A percentile compares a stretch with the other conserved stretches of the same genome.
Evolutionary conservation across 2,329 filamentous ascomycete species (phyloP).

Genomic region (Leptographium radiaticola): DNA sequence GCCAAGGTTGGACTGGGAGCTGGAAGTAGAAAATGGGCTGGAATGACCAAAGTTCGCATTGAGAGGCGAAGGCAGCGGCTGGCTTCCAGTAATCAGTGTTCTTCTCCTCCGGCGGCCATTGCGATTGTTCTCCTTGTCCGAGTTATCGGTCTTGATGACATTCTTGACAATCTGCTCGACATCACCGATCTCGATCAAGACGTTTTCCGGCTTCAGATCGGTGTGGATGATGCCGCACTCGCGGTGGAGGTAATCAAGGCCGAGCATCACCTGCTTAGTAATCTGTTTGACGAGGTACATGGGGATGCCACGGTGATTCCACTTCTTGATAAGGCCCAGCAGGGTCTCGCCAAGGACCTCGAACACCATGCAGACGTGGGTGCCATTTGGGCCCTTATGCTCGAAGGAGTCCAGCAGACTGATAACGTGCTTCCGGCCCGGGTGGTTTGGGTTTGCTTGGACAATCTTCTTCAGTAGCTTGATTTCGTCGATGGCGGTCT

Average conservation of each 20-base stretch:
- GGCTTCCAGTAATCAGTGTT: constrained; percentile 92
- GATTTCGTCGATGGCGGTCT: constrained; percentile 97
- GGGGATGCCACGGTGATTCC: constrained; percentile 95
- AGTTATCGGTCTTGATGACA: constrained; percentile 70
- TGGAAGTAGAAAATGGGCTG: constrained; percentile 53
- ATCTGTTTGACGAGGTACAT: constrained; percentile 97
- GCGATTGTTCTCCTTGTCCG: constrained; percentile 74
- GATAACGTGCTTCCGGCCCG: constrained; percentile 88
- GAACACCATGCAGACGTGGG: constrained; percentile 98
- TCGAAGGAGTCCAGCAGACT: constrained; percentile 94
- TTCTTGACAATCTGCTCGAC: constrained; percentile 97
- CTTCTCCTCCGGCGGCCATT: constrained; percentile 82
- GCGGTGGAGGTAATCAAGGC: constrained; percentile 89
- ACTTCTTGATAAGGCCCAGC: constrained; percentile 89
- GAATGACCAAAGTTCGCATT: constrained; percentile 79
- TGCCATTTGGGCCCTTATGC: constrained; percentile 91
- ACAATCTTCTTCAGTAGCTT: constrained; percentile 96
- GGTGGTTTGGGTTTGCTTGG: constrained; percentile 85
- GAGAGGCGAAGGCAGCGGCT: constrained; percentile 86
- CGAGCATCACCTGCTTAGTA: constrained; percentile 91
- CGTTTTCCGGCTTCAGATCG: constrained; percentile 94
- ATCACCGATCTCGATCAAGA: constrained; percentile 96
- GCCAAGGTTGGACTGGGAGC: constrained; percentile 63
- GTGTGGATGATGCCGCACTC: constrained; percentile 99
- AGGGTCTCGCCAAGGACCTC: constrained; percentile 94